phyloP scores from a whole-genome alignment of 192 early-diverging fungal species.

The Entomortierella beljakovae region DNA sequence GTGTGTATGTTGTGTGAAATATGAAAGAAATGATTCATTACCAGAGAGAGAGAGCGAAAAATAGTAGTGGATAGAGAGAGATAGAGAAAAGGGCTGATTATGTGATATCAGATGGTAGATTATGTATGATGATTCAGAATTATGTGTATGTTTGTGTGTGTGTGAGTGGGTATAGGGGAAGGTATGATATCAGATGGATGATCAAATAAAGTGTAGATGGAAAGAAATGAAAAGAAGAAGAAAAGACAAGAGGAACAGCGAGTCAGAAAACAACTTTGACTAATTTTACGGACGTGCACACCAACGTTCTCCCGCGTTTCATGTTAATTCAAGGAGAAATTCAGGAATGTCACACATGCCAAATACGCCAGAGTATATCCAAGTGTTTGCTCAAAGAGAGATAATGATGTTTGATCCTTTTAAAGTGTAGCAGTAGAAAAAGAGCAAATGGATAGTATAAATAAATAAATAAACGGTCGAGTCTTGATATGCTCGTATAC shows the following conservation, averaged over 20 bases:
- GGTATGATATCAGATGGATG: neutral
- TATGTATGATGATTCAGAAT: neutral
- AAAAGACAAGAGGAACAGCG: neutral
- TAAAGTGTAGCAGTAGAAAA: no score
- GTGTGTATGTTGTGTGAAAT: no score
- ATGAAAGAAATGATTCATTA: neutral
- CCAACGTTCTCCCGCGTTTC: conserved; percentile 15
- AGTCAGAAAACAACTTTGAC: neutral
- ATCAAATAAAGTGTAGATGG: neutral
- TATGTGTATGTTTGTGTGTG: neutral
- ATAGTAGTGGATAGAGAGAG: neutral
- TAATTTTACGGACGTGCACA: conserved; percentile 2
- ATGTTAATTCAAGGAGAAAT: neutral
- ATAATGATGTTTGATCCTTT: no score
- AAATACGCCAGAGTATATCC: no score
- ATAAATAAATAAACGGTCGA: neutral
- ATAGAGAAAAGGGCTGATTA: neutral
- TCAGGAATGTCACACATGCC: conserved; percentile 2
- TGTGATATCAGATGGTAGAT: neutral
- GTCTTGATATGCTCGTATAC: neutral
- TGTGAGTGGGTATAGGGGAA: neutral
- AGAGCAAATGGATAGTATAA: no score
- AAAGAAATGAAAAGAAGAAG: neutral
- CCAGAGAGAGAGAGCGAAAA: neutral
- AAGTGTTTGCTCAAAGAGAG: no score